phyloP scores from a whole-genome alignment of 257 asterid genomes.

The Salvia hispanica region DNA sequence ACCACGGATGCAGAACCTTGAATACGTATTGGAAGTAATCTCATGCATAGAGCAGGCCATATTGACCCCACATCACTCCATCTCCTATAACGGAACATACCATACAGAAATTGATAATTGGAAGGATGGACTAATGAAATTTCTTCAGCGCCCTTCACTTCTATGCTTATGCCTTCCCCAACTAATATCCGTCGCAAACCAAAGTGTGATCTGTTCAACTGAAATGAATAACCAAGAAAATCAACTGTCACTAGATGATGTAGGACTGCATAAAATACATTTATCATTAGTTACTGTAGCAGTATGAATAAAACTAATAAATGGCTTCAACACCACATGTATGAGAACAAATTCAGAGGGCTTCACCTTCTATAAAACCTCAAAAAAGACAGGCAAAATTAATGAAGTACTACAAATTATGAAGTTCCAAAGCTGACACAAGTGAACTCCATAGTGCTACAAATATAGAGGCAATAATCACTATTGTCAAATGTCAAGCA shows the following conservation, averaged over 20 bases:
- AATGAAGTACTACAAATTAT: background rate
- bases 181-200: slow-evolving; percentile 68
- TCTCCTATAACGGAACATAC: slow-evolving; percentile 32
- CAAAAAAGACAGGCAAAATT: no score
- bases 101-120: slow-evolving; percentile 36
- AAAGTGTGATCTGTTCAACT: slow-evolving; percentile 54
- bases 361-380: no score
- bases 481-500: background rate
- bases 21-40: slow-evolving; percentile 51
- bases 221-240: slow-evolving; percentile 32
- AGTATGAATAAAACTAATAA: no score
- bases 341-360: no score
- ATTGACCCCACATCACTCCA: slow-evolving; percentile 31
- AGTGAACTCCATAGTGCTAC: background rate
- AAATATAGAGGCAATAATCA: background rate
- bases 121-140: slow-evolving; percentile 50
- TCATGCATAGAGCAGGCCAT: slow-evolving; percentile 49
- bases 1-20: slow-evolving; percentile 62
- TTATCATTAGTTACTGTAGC: background rate
- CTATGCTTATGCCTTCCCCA: slow-evolving; percentile 74
- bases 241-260: slow-evolving; percentile 15
- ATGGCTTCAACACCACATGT: no score
- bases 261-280: background rate
- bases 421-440: background rate
- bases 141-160: slow-evolving; percentile 69